Evolutionary conservation across 2,329 filamentous ascomycete genomes (phyloP).

Genomic region (Ophiostoma quercus): DNA sequence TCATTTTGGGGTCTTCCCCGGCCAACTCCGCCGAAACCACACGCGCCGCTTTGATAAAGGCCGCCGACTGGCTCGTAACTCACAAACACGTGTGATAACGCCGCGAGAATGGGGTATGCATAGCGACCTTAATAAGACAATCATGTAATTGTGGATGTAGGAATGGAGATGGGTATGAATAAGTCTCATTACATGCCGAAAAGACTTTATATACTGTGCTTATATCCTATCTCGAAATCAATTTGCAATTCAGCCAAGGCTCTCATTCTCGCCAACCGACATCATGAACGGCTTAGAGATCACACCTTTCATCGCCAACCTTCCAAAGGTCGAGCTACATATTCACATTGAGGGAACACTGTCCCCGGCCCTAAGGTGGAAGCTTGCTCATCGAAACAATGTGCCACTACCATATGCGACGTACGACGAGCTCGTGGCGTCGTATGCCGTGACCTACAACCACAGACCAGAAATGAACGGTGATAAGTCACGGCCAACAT

Average conservation of each 20-base stretch:
- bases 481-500: conserved; percentile 11
- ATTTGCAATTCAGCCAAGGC: too few species aligned
- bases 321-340: conserved; percentile 14
- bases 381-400: conserved; percentile 14
- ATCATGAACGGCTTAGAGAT: conserved; percentile 1
- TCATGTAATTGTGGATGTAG: background rate
- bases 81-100: background rate
- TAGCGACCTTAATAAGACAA: background rate
- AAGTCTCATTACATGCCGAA: background rate
- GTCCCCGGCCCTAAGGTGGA: background rate
- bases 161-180: background rate
- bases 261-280: background rate
- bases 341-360: conserved; percentile 10
- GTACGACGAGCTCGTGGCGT: conserved; percentile 8
- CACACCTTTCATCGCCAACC: background rate
- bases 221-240: background rate
- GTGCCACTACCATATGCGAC: background rate
- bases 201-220: background rate
- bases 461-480: conserved; percentile 11
- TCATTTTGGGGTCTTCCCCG: background rate
- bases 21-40: background rate
- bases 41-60: background rate
- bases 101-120: background rate
- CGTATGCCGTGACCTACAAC: conserved; percentile 8
- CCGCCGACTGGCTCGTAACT: background rate